Evolutionary conservation across 345 rosid genomes (phyloP), one percentile per base, ranked within the genome.

Genomic region (Hibiscus tridactylites): DNA sequence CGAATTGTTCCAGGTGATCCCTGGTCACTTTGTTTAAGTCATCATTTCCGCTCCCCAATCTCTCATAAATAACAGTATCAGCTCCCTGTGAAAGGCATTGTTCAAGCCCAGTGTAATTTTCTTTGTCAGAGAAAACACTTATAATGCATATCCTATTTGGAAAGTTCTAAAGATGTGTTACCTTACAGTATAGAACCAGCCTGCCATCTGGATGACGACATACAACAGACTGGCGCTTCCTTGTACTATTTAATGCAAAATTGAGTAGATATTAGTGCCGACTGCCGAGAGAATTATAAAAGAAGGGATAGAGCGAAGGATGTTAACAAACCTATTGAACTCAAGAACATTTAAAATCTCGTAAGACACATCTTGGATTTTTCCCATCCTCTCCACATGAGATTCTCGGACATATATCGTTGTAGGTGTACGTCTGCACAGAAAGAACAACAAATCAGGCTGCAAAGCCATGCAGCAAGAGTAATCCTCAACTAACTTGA

Each of bases 171-270:
- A 72, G 54, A 70, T 56, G 54, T 42, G 65, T 77, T 88, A 96
- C 99, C 97, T 96, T 96, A 80, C 97, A 92, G 83, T 96, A 96
- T 76, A 96, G 86, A 42, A 91, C 95, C 73, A 96, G 96, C 81
- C 96, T 88, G 46, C 99, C 98, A 85, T 92, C 88, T 59, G 98
- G 90, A 83, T 86, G 90, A 74, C 97, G 92, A 71, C 99, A 96
- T 77, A 96, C 93, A 84, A 96, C 96, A 76, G 99, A 96, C 81
- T 96, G 99, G 74, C 99, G 97, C 89, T 92, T 96, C 83, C 99
- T 87, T 9, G 96, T 91, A 85, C 99, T 96, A 84, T 81, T 81
- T 67, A 71, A 65, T 71, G 67, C 80, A 83, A 63, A 56, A 75
- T 73, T 71, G 47, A 61, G 33, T 16, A 61, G 29, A 57, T 28